Percentiles rank a stretch among this genome's conserved stretches.
phyloP scores from a whole-genome alignment of 768 basidiomycete genomes.

The Stropharia rugosoannulata region DNA sequence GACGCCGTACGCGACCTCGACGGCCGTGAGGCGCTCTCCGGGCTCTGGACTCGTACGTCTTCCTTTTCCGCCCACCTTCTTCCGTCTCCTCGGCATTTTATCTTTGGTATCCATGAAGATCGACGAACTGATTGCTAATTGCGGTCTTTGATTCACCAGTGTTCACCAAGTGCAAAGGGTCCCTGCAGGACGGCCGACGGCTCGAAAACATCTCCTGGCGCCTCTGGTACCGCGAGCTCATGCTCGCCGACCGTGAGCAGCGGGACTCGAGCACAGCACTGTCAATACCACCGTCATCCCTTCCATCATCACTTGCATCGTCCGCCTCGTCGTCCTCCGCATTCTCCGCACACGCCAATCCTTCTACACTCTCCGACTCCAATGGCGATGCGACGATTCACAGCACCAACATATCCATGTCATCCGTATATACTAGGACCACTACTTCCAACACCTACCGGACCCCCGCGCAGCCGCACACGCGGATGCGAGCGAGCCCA shows the following conservation, averaged over 20 bases:
- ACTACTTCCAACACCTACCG: too few relatives aligned
- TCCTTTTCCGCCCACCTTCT: background rate
- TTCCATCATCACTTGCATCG: background rate
- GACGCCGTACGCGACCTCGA: slow-evolving; percentile 71
- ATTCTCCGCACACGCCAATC: background rate
- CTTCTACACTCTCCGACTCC: background rate
- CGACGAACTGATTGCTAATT: background rate
- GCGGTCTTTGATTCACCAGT: slow-evolving; percentile 39
- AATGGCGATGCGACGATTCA: background rate
- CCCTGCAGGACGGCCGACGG: slow-evolving; percentile 74
- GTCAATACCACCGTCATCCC: background rate
- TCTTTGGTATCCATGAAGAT: background rate
- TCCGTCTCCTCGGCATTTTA: background rate
- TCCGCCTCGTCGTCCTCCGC: background rate
- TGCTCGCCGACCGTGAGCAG: slow-evolving; percentile 17
- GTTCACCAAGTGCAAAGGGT: slow-evolving; percentile 81
- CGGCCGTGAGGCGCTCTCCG: slow-evolving; percentile 61
- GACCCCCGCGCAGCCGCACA: too few relatives aligned
- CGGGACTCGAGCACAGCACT: background rate
- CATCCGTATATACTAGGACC: background rate
- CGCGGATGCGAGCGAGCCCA: too few relatives aligned
- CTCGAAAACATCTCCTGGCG: slow-evolving; percentile 91
- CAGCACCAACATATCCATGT: background rate
- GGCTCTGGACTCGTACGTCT: slow-evolving; percentile 67
- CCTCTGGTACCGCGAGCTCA: slow-evolving; percentile 72